Evolutionary conservation across 352 stramenopile species (phyloP).

Genomic region (Albugo candida): DNA sequence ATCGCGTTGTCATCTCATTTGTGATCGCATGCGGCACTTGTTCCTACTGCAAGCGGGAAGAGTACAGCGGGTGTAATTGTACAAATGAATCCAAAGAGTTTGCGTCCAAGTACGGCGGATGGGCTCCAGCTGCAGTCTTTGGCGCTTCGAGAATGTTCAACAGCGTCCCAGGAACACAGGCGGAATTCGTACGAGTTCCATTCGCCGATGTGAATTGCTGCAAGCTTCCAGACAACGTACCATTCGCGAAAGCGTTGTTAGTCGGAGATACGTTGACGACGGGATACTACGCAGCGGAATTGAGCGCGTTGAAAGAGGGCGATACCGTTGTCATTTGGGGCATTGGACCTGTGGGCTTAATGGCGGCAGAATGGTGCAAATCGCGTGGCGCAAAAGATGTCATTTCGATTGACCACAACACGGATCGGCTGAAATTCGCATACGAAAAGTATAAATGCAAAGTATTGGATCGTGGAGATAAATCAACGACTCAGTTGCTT

Average conservation of each 20-base stretch:
- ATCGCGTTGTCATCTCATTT: slow-evolving; percentile 58
- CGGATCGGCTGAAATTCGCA: slow-evolving; percentile 32
- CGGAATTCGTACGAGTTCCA: slow-evolving; percentile 56
- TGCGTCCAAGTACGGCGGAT: slow-evolving; percentile 37
- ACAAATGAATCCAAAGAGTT: slow-evolving; percentile 53
- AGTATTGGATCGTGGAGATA: slow-evolving; percentile 26
- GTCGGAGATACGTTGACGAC: slow-evolving; percentile 33
- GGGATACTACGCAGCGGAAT: slow-evolving; percentile 36
- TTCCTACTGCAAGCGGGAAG: slow-evolving; percentile 31
- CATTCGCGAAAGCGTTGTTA: slow-evolving; percentile 45
- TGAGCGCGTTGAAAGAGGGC: slow-evolving; percentile 23
- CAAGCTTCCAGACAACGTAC: slow-evolving; percentile 26
- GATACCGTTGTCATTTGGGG: slow-evolving; percentile 51
- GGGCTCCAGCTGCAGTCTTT: slow-evolving; percentile 38
- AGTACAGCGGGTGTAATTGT: slow-evolving; percentile 48
- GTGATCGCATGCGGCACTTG: slow-evolving; percentile 47
- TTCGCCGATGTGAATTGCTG: slow-evolving; percentile 54
- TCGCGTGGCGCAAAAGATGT: slow-evolving; percentile 37
- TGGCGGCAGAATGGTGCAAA: slow-evolving; percentile 39
- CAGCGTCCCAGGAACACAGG: slow-evolving; percentile 42
- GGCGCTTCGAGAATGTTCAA: slow-evolving; percentile 27
- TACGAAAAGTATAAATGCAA: slow-evolving; percentile 37
- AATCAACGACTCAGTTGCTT: slow-evolving; percentile 26
- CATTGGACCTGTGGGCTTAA: slow-evolving; percentile 35
- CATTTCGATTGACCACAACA: slow-evolving; percentile 26